Conservation (phyloP, 345 rosid genomes). For the Xanthoceras sorbifolium region DNA sequence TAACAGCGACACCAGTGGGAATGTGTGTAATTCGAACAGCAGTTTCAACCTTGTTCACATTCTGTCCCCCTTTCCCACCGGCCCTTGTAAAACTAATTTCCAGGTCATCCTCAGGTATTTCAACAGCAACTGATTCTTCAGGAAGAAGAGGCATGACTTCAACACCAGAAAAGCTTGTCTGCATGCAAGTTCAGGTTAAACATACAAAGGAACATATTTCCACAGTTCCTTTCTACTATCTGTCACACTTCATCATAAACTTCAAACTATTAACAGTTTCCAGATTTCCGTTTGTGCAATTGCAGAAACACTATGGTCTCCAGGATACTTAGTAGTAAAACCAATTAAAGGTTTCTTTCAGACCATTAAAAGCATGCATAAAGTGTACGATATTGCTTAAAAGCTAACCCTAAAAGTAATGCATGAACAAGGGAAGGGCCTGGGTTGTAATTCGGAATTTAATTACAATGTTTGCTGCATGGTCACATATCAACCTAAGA, state of each 20-base stretch:
- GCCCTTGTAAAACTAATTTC: slow-evolving; percentile 88
- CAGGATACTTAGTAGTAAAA: neutral
- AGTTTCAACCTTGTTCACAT: slow-evolving; percentile 93
- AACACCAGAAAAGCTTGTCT: slow-evolving; percentile 94
- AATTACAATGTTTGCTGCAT: neutral
- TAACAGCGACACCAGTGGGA: slow-evolving; percentile 85
- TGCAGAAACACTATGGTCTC: neutral
- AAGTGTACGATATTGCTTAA: neutral
- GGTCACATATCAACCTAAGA: neutral
- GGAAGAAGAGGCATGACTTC: slow-evolving; percentile 97
- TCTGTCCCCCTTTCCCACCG: slow-evolving; percentile 98
- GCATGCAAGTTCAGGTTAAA: slow-evolving; percentile 27
- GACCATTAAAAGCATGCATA: neutral
- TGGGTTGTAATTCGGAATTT: neutral
- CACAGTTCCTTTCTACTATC: neutral
- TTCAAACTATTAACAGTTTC: neutral
- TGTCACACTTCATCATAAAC: neutral
- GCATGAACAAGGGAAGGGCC: too few relatives aligned
- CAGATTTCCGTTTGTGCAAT: neutral
- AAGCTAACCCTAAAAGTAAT: neutral
- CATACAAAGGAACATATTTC: neutral
- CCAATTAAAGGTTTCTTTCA: neutral
- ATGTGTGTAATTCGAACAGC: slow-evolving; percentile 89
- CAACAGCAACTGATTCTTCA: slow-evolving; percentile 65
- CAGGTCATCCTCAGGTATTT: slow-evolving; percentile 89